Evolutionary conservation across 805 yeast species (phyloP), one percentile per base, ranked within the genome.

Genomic region (Scheffersomyces spartinae): DNA sequence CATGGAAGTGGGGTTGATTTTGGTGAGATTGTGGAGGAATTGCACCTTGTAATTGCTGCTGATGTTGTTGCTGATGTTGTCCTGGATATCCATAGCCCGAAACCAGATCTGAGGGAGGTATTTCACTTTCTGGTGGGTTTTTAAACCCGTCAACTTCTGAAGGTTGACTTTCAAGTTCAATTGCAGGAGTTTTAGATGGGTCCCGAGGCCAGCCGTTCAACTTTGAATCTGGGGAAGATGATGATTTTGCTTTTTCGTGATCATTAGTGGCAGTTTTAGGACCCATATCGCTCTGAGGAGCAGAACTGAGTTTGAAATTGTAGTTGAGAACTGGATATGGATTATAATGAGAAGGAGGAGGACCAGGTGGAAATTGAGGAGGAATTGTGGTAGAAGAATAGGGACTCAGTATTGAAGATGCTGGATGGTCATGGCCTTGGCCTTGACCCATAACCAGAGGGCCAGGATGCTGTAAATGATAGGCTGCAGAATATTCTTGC

Each of bases 391-490:
- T 24, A 15, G 9, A 20, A 20, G 3, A 27, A 25, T 15, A 25
- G 24, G 19, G 32, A 17, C 13, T n/a, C n/a, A n/a, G n/a, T n/a
- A n/a, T n/a, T n/a, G n/a, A n/a, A n/a, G n/a, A n/a, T n/a, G n/a
- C n/a, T n/a, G n/a, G 25, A 18, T 21, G 21, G 19, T 21, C 21
- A 17, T 10, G 21, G 17, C 21, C 17, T 14, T 14, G 18, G 7
- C 24, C 29, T 22, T 17, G 29, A 13, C 18, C 19, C 18, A 21
- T 30, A 12, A 26, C 32, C 6, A 28, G 33, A 14, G 34, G 38
- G 7, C 29, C 34, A 3, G 29, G 35, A 18, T 29, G 37, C 1
- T 16, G 33, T 23, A 19, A 31, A 9, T 24, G 20, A 18, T 22
- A 24, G 5, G 28, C 30, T 15, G 17, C 25, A 15, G 25, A 25